Evolutionary conservation across 306 rosid genomes (phyloP).

Genomic region (Abrus pulchellus): DNA sequence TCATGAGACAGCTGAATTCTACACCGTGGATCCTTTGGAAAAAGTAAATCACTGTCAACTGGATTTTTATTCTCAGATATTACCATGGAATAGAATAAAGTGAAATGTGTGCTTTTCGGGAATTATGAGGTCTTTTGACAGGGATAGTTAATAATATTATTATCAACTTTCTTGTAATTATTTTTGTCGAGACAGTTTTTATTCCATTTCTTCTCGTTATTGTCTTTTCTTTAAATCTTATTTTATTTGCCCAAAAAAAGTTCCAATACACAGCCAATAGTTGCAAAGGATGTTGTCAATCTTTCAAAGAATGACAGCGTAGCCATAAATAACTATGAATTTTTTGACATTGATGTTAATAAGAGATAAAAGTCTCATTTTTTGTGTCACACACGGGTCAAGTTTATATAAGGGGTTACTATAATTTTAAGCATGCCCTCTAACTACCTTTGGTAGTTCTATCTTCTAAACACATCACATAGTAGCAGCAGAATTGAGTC

Average conservation of each 20-base stretch:
- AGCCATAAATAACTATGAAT: constrained; percentile 32
- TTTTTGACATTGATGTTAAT: constrained; percentile 40
- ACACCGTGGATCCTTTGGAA: constrained; percentile 40
- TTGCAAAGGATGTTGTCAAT: constrained; percentile 40
- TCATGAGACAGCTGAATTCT: constrained; percentile 39
- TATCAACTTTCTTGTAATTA: constrained; percentile 15
- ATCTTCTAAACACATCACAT: background rate
- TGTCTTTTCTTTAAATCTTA: constrained; percentile 37
- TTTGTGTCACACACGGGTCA: background rate
- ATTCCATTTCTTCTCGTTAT: constrained; percentile 39
- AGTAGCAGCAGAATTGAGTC: background rate
- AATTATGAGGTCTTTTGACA: constrained; percentile 53
- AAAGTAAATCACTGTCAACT: constrained; percentile 41
- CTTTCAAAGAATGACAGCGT: constrained; percentile 52
- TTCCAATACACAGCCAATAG: constrained; percentile 23
- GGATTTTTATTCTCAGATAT: constrained; percentile 40
- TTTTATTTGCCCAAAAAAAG: constrained; percentile 33
- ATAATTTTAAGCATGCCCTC: constrained; percentile 24
- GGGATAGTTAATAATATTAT: constrained; percentile 56
- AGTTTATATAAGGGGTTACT: background rate
- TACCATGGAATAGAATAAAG: constrained; percentile 52
- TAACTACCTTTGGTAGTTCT: background rate
- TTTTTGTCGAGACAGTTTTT: constrained; percentile 32
- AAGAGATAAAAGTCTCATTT: constrained; percentile 35
- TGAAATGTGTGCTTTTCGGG: constrained; percentile 57